Conservation (phyloP, 345 rosid species). For the Eucalyptus marginata region DNA sequence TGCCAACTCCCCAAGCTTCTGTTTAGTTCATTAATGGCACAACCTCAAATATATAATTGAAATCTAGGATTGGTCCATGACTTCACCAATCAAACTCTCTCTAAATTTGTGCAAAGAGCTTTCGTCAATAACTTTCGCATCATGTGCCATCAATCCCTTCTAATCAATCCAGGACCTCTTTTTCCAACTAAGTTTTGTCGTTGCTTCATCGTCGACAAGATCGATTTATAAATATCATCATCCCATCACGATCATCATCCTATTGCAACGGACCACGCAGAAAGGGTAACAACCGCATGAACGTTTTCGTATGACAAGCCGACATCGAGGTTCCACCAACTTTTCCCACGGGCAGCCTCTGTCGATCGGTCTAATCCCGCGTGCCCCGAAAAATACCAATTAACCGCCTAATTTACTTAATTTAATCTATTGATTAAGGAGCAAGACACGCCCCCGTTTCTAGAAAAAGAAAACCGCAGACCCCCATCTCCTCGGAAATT, state of each 20-base stretch:
- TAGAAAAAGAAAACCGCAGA: no score
- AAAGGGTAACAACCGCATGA: rapidly evolving
- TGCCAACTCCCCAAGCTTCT: not conserved
- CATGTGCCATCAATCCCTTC: rapidly evolving
- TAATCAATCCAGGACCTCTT: not conserved
- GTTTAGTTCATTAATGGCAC: not conserved
- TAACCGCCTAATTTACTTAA: not conserved
- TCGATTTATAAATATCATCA: rapidly evolving
- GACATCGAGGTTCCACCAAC: not conserved
- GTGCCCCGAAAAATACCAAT: not conserved
- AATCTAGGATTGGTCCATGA: not conserved
- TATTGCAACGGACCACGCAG: rapidly evolving
- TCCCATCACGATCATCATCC: not conserved
- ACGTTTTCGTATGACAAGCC: not conserved
- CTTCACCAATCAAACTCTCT: not conserved
- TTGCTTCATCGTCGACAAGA: rapidly evolving
- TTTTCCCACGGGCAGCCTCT: not conserved
- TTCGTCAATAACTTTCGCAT: not conserved
- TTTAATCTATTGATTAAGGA: not conserved
- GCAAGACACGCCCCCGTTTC: not conserved
- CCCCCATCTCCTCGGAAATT: not conserved
- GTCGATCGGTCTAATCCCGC: not conserved
- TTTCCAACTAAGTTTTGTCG: rapidly evolving
- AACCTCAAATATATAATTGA: not conserved
- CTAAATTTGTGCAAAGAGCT: rapidly evolving